Evolutionary conservation across 2,329 filamentous ascomycete species (phyloP), one percentile per base, ranked within the genome.

Genomic region (Myriosclerotinia curreyana): DNA sequence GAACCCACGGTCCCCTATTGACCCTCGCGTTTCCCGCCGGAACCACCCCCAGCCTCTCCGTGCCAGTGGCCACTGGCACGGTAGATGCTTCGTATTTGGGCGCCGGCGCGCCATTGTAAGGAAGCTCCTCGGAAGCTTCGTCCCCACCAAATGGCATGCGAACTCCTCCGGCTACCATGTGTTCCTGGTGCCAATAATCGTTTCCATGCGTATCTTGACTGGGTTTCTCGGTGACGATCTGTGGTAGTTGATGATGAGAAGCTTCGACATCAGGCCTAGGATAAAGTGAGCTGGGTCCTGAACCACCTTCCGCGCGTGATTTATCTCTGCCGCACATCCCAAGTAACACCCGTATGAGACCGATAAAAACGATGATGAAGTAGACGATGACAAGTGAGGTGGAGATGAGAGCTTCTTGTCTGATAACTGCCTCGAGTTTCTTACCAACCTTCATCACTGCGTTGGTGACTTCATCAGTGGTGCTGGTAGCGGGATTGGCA

Each of bases 391-490:
- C 77, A 5, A 99, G 79, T 59, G 82, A 85, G 0, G 83, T 81
- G 2, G 93, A 90, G 69, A 98, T 92, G 68, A 96, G 83, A 1
- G 90, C 87, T 76, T 97, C 91, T 66, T 86, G 85, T 56, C 86
- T 80, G 67, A 99, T 86, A 68, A 82, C 85, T 63, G 83, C 82
- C 71, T 84, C 79, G 28, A 98, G 80, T 74, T 85, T 86, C 66
- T 82, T 77, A 36, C 87, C 84, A 65, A 97, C 88, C 68, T 86
- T 83, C 64, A 83, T 75, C 50, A 98, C 84, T 28, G 92, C 90
- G 66, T 83, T 86, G 20, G 88, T 90, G 70, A 98, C 90, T 73
- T 93, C 89, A 77, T 97, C 91, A 48, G 86, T 87, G 9, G 92
- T 88, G 64, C 86, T 83, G 68, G 83, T 84, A 38, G 86, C 86